Base-by-base conservation (phyloP, 306 rosid species). In the Lagenaria siceraria region DNA sequence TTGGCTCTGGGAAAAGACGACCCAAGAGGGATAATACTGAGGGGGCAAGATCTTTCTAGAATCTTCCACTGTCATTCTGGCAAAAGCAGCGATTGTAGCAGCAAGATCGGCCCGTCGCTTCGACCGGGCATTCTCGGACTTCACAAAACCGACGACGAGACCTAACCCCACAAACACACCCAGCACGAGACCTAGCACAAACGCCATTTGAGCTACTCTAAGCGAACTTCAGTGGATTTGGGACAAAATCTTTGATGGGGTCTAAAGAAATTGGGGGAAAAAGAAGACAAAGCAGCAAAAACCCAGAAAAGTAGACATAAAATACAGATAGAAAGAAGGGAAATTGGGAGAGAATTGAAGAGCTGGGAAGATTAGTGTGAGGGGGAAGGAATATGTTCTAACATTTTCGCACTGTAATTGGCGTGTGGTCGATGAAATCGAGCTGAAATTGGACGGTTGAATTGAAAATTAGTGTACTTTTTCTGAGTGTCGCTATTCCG, bases 11-110 rank as follows among this genome's bases (percentile, higher is more conserved):
- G 98, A 85, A 87, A 96, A 96, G 80, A 91, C 95, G 8, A 96
- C 87, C 99, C 99, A 96, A 1, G 99, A 90, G 74, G 99, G 99
- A 77, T 92, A 90, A 76, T 72, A 84, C 63, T 90, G 91, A 27
- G 91, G 62, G 42, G 98, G 91, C n/a, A 96, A 78, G 80, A 96
- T 75, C 90, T 87, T 96, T 83, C 92, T 90, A 10, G 98, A 96
- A 81, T 96, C 99, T 19, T 85, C 96, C 5, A 89, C 96, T 0
- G 93, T 86, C 93, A 96, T 89, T 64, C 91, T 77, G 0, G 99
- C 92, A 60, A 92, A 92, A 69, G 97, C 92, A 42, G 98, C 92
- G 40, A 92, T 24, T 25, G 91, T 85, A 43, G 91, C 19, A 22
- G 99, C 99, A 0, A 96, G 90, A 52, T 87, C 87, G 0, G 96